These are phyloP conservation scores for Penicillium sp. DNA, from an alignment of 2,329 filamentous ascomycete genomes.

Conservation along the genomic window DNA sequence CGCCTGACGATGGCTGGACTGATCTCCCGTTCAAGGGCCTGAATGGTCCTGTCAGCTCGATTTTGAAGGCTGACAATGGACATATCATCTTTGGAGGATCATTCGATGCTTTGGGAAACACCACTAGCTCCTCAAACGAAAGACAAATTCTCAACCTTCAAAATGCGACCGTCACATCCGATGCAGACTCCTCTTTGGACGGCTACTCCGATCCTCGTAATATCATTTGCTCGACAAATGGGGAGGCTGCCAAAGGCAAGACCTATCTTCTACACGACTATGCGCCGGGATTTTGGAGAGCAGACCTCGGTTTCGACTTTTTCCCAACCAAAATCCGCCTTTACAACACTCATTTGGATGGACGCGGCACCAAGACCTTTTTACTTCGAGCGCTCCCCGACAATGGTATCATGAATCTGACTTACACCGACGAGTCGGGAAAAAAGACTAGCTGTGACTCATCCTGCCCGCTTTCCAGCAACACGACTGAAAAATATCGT, in stretches of 20 bases:
- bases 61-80: slow-evolving; percentile 73
- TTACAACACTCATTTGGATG: slow-evolving; percentile 81
- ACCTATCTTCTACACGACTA: slow-evolving; percentile 80
- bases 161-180: slow-evolving; percentile 69
- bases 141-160: slow-evolving; percentile 81
- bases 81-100: slow-evolving; percentile 89
- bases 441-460: slow-evolving; percentile 71
- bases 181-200: slow-evolving; percentile 57
- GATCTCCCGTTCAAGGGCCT: slow-evolving; percentile 89
- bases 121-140: slow-evolving; percentile 56
- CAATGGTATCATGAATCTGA: slow-evolving; percentile 93
- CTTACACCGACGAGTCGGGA: slow-evolving; percentile 74
- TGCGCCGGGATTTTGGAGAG: slow-evolving; percentile 76
- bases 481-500: slow-evolving; percentile 66
- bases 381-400: slow-evolving; percentile 81
- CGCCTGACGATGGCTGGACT: slow-evolving; percentile 64
- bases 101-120: slow-evolving; percentile 85
- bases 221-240: slow-evolving; percentile 74
- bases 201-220: slow-evolving; percentile 75
- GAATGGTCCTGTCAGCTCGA: slow-evolving; percentile 86
- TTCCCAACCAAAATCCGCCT: slow-evolving; percentile 81
- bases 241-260: slow-evolving; percentile 65
- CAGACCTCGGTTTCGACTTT: slow-evolving; percentile 78
- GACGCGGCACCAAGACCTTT: slow-evolving; percentile 83
- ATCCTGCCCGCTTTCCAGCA: slow-evolving; percentile 77